Evolutionary conservation across 768 basidiomycete species (phyloP), one percentile per base, ranked within the genome.

Genomic region (Kondoa malvinella): DNA sequence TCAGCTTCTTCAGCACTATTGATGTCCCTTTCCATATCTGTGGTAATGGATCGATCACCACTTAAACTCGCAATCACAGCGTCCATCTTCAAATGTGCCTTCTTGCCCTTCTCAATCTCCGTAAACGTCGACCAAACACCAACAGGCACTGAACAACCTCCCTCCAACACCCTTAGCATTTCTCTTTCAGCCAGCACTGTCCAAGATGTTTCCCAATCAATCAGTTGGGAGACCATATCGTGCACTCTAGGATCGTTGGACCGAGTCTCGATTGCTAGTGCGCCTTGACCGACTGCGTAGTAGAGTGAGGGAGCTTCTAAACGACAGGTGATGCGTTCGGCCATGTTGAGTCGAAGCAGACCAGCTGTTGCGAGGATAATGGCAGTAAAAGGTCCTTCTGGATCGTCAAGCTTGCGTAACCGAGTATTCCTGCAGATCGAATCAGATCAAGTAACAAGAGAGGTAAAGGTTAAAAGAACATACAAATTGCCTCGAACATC

Each of bases 71-170:
- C 96, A 34, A 97, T 88, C 64, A 87, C 87, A 0, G 87, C 89
- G 2, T 84, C 84, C 62, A 97, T 77, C 65, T 80, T 82, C 68
- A 99, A 78, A 68, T 21, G 75, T 78, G 0, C 77, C 80, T 29
- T 75, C 78, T 60, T 68, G 69, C 78, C 76, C 2, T 75, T 70
- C n/a, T 78, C 77, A 70, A 14, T 75, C 74, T 17, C 61, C 1
- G 68, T 68, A 40, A 79, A 69, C 16, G 66, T 78, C 31, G 84
- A 85, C 64, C 81, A 79, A 31, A 89, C 86, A 2, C 92, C 94
- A 17, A 99, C 92, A 1, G 94, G 94, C 0, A 99, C 92, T 70
- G 89, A 92, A 78, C 95, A 99, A 29, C 95, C 95, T 31, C 95
- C 95, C 77, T 97, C 95, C 65, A 97, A 80, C 27, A 86, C 85